Conservation (phyloP, 108 stramenopile species). For the Cylindrotheca fusiformis region DNA sequence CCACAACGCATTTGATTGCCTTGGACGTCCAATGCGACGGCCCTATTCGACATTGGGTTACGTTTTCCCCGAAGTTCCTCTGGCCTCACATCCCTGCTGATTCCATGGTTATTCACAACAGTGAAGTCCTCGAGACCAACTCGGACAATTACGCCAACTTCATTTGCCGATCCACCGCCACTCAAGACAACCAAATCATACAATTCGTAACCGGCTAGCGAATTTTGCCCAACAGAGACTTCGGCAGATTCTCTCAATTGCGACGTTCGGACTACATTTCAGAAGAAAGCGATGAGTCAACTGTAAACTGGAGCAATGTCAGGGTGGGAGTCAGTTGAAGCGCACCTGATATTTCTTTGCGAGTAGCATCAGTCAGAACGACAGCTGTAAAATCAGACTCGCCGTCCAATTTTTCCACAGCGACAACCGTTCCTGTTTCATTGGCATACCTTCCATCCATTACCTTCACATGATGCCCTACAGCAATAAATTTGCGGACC, state of each 20-base stretch:
- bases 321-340: no score
- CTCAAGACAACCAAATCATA: conserved; percentile 88
- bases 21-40: conserved; percentile 87
- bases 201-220: conserved; percentile 84
- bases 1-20: conserved; percentile 83
- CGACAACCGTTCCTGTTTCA: conserved; percentile 94
- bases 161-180: conserved; percentile 87
- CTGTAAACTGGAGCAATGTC: conserved; percentile 32
- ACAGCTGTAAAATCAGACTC: conserved; percentile 85
- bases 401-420: conserved; percentile 77
- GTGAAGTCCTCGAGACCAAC: conserved; percentile 92
- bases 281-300: neutral
- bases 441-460: conserved; percentile 93
- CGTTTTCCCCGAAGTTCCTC: conserved; percentile 90
- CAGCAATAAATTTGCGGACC: conserved; percentile 90
- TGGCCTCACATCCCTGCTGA: conserved; percentile 77
- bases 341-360: conserved; percentile 77
- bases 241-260: conserved; percentile 87
- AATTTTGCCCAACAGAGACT: conserved; percentile 85
- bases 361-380: conserved; percentile 88
- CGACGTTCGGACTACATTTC: conserved; percentile 59
- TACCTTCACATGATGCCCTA: conserved; percentile 96
- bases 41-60: conserved; percentile 73
- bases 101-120: conserved; percentile 89
- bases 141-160: conserved; percentile 89